Evolutionary conservation across 306 rosid genomes (phyloP).

Genomic region (Acmispon strigosus): DNA sequence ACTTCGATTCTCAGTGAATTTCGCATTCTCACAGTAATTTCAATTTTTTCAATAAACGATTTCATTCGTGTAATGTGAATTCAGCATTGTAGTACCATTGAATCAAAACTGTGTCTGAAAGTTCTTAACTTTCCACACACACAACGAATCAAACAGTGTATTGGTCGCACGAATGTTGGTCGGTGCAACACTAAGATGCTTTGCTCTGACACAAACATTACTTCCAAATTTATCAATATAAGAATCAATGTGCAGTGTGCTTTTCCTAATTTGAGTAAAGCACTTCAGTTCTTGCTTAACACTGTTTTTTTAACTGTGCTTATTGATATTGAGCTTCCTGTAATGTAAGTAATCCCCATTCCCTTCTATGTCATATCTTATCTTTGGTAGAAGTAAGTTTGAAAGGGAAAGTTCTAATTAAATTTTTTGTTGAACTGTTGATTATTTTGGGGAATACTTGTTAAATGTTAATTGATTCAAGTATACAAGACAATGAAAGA

Average conservation of each 20-base stretch:
- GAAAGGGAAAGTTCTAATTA: slow-evolving; percentile 2
- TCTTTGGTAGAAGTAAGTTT: not conserved
- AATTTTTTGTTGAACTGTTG: not conserved
- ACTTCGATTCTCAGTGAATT: slow-evolving; percentile 1
- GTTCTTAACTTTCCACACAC: slow-evolving; percentile 20
- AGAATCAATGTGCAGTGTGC: slow-evolving; percentile 4
- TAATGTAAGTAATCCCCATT: not conserved
- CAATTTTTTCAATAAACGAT: not conserved
- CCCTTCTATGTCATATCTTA: not conserved
- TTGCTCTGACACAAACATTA: not conserved
- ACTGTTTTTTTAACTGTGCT: not conserved
- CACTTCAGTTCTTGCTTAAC: slow-evolving; percentile 11
- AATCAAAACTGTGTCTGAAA: slow-evolving; percentile 16
- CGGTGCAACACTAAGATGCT: slow-evolving; percentile 6
- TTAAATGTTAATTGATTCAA: not conserved
- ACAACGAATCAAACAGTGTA: slow-evolving; percentile 25
- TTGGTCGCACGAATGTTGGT: not conserved
- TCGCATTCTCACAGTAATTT: not conserved
- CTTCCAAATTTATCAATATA: not conserved
- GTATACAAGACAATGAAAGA: not conserved
- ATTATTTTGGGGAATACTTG: not conserved
- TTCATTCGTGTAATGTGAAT: not conserved
- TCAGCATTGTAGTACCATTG: slow-evolving; percentile 1
- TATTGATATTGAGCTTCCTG: not conserved
- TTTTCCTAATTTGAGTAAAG: slow-evolving; percentile 16